A percentile compares a stretch with the other conserved stretches of the same genome.
phyloP scores from a whole-genome alignment of 495 filamentous ascomycete species.

The Wilcoxina mikolae region DNA sequence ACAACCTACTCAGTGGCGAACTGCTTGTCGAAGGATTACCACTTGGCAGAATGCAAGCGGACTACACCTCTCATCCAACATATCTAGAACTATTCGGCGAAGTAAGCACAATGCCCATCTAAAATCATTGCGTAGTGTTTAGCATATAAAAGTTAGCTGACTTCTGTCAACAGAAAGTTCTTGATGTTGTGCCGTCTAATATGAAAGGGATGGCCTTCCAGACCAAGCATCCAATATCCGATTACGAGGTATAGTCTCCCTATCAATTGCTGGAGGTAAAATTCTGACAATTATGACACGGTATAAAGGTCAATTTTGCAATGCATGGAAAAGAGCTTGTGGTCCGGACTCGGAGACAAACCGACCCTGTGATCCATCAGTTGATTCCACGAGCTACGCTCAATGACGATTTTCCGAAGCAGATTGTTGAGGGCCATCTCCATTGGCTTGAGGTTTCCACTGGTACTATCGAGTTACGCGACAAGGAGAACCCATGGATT shows the following conservation, averaged over 20 bases:
- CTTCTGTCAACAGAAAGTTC: background rate
- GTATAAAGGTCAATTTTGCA: background rate
- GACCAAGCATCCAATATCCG: background rate
- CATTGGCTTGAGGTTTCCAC: slow-evolving; percentile 45
- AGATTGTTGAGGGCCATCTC: slow-evolving; percentile 35
- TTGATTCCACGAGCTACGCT: slow-evolving; percentile 35
- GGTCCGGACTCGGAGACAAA: background rate
- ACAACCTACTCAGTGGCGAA: slow-evolving; percentile 41
- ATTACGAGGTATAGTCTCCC: too few species aligned
- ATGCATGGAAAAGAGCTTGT: background rate
- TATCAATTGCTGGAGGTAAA: too few species aligned
- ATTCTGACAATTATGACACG: background rate
- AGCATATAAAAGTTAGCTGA: too few species aligned
- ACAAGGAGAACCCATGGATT: slow-evolving; percentile 8
- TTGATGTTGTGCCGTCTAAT: background rate
- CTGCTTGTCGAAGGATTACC: slow-evolving; percentile 44
- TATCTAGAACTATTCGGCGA: slow-evolving; percentile 34
- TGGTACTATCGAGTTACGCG: slow-evolving; percentile 32
- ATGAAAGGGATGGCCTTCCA: background rate
- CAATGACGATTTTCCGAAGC: slow-evolving; percentile 32
- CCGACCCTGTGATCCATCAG: slow-evolving; percentile 24
- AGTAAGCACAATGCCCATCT: too few species aligned
- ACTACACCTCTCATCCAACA: slow-evolving; percentile 35
- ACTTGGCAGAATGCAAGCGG: slow-evolving; percentile 35
- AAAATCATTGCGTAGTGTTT: too few species aligned